phyloP scores from a whole-genome alignment of 805 yeast genomes.

The Candida odintsovae region DNA sequence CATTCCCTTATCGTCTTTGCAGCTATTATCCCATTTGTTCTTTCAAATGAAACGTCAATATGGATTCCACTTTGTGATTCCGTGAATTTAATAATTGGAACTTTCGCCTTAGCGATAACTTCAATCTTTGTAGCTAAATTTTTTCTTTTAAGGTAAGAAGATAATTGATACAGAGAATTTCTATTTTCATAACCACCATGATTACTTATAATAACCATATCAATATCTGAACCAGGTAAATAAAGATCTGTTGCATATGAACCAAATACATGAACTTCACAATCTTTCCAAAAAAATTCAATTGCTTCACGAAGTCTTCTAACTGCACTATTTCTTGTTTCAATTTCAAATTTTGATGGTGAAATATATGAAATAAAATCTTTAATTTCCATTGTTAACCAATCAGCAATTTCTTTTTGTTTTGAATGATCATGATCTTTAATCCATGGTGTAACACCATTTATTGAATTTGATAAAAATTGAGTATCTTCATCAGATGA shows the following conservation, averaged over 20 bases:
- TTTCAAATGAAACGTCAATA: constrained; percentile 87
- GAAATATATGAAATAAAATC: constrained; percentile 84
- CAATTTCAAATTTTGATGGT: constrained; percentile 72
- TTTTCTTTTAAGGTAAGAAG: constrained; percentile 58
- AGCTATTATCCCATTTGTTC: constrained; percentile 75
- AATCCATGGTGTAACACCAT: constrained; percentile 61
- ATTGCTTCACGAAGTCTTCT: constrained; percentile 48
- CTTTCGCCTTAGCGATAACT: constrained; percentile 85
- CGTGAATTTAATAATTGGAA: constrained; percentile 88
- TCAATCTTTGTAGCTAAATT: constrained; percentile 68
- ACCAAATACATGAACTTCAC: constrained; percentile 83
- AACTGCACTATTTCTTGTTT: constrained; percentile 60
- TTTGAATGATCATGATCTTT: constrained; percentile 69
- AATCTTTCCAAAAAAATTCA: constrained; percentile 63
- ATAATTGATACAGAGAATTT: constrained; percentile 62
- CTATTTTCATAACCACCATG: constrained; percentile 54
- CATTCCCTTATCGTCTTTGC: constrained; percentile 74
- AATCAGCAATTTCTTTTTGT: constrained; percentile 74
- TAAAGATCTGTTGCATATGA: constrained; percentile 91
- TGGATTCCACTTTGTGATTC: constrained; percentile 68
- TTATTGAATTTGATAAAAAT: constrained; percentile 11
- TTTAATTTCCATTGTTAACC: constrained; percentile 80
- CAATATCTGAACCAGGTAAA: constrained; percentile 93
- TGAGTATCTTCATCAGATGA: constrained; percentile 23
- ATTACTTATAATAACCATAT: constrained; percentile 75